phyloP scores from a whole-genome alignment of 1,139 yeast genomes.

The Pneumocystis sp. region DNA sequence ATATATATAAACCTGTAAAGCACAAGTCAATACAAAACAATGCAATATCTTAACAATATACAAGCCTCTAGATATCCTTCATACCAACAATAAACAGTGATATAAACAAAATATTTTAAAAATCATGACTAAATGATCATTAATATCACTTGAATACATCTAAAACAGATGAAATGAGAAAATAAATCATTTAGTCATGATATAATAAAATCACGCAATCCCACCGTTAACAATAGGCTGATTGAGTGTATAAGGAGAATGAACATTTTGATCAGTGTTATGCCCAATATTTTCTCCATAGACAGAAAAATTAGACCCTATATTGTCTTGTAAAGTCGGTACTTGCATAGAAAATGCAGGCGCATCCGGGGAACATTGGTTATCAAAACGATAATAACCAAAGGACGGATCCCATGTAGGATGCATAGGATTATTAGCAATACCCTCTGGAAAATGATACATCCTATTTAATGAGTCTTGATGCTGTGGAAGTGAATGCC shows the following conservation, averaged over 20 bases:
- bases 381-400: not conserved
- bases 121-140: not conserved
- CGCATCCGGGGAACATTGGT: not conserved
- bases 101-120: not conserved
- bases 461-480: not conserved
- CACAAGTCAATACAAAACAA: not conserved
- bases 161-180: not conserved
- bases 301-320: not conserved
- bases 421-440: not conserved
- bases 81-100: not conserved
- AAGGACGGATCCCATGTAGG: not conserved
- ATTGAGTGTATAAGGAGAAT: not conserved
- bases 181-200: not conserved
- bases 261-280: not conserved
- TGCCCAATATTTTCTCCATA: not conserved
- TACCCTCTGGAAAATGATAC: not conserved
- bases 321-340: not conserved
- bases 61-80: not conserved
- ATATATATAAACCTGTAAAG: not conserved
- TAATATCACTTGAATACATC: not conserved
- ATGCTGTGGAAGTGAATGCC: not conserved
- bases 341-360: not conserved
- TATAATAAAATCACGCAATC: not conserved
- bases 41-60: not conserved
- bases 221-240: not conserved